Conservation (phyloP, 441 rosid species). For the Euphorbia neoarborescens region DNA sequence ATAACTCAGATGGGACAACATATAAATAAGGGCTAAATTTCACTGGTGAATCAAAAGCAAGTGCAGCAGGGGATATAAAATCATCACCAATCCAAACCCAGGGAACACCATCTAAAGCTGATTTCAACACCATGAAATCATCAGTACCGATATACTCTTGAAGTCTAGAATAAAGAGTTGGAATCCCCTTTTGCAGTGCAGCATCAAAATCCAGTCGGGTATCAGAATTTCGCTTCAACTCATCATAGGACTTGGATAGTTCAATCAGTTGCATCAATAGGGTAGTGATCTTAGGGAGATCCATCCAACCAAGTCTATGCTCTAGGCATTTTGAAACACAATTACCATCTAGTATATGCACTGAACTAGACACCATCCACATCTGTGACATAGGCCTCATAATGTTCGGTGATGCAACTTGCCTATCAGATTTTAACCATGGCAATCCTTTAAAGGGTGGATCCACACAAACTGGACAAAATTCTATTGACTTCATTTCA, state of each 20-base stretch:
- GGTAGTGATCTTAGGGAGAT: constrained; percentile 41
- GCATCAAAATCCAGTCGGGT: constrained; percentile 47
- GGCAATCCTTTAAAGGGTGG: constrained; percentile 79
- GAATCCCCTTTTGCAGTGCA: constrained; percentile 61
- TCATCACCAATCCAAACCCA: constrained; percentile 98
- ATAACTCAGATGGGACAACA: constrained; percentile 95
- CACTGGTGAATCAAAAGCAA: constrained; percentile 98
- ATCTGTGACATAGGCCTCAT: constrained; percentile 89
- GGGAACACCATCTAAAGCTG: constrained; percentile 64
- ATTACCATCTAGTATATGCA: constrained; percentile 77
- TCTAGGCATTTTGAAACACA: constrained; percentile 52
- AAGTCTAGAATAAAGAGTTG: constrained; percentile 56
- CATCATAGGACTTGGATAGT: constrained; percentile 61
- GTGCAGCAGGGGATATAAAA: constrained; percentile 71
- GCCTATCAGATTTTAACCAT: constrained; percentile 61
- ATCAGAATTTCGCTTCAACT: constrained; percentile 45
- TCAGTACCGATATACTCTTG: constrained; percentile 59
- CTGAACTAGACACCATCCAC: constrained; percentile 66
- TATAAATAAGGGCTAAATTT: constrained; percentile 88
- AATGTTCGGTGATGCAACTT: constrained; percentile 60
- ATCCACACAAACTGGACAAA: constrained; percentile 76
- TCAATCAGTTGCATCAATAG: constrained; percentile 64
- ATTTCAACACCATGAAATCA: constrained; percentile 54
- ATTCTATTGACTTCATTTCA: constrained; percentile 64
- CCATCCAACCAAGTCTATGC: constrained; percentile 81